A percentile compares a stretch with the other conserved stretches of the same genome.
Conservation (phyloP, 495 filamentous ascomycete species). For the Trichoderma asperelloides region DNA sequence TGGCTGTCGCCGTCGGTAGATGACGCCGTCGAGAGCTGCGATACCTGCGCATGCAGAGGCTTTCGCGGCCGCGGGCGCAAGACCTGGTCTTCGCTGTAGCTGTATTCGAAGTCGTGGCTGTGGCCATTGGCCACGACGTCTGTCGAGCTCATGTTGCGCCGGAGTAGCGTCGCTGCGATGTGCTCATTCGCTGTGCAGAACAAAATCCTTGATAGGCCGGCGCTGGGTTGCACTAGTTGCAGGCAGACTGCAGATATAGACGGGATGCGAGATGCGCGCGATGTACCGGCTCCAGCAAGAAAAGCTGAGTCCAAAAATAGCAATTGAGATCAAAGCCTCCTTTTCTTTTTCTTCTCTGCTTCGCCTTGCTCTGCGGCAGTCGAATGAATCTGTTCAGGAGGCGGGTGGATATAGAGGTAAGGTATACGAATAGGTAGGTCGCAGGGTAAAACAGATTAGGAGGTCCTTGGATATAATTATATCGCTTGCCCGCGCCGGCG, state of each 20-base stretch:
- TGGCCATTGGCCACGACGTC: slow-evolving; percentile 3
- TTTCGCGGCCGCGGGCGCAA: slow-evolving; percentile 35
- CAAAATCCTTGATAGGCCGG: neutral
- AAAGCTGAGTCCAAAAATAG: too few species aligned
- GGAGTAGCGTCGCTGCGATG: neutral
- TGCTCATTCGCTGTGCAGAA: neutral
- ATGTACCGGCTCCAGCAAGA: too few species aligned
- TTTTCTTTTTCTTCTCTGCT: too few species aligned
- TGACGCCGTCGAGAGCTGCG: slow-evolving; percentile 26
- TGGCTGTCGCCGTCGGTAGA: slow-evolving; percentile 28
- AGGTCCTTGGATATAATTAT: too few species aligned
- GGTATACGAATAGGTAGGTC: too few species aligned
- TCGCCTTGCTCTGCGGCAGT: too few species aligned
- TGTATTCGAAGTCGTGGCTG: neutral
- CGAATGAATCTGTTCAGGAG: too few species aligned
- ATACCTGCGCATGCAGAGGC: slow-evolving; percentile 32
- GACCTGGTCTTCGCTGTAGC: slow-evolving; percentile 23
- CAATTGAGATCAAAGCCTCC: too few species aligned
- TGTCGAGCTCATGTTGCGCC: slow-evolving; percentile 1
- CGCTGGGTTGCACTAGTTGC: neutral
- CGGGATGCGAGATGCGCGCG: neutral
- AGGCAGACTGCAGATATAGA: neutral
- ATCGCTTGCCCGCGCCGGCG: too few species aligned
- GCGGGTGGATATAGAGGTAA: too few species aligned
- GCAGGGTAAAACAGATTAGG: too few species aligned